Base-by-base conservation (phyloP, 306 rosid genomes). In the Lagenaria siceraria region DNA sequence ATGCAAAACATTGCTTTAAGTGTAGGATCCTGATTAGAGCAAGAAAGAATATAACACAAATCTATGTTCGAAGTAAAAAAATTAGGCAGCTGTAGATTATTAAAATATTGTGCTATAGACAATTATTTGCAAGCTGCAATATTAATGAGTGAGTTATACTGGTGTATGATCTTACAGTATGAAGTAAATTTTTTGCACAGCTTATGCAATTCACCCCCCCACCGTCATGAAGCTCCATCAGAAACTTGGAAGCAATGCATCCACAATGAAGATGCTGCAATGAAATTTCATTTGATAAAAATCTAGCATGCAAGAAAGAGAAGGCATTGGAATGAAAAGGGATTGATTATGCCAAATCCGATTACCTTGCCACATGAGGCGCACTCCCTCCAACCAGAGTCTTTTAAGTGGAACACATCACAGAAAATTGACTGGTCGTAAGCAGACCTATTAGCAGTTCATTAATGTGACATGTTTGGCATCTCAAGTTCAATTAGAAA, bases 321-420 rank as follows among this genome's bases (percentile, higher is more conserved):
- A 77, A 14, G 29, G 40, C 22, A 61, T 14, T 60, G 24, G 63
- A 83, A 70, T 17, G 18, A 54, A 29, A 42, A 43, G 42, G 63
- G 27, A 25, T 73, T 51, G 25, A 31, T 55, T 38, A 68, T 46
- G 14, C 65, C 76, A 9, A 58, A 8, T 12, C 21, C 21, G 52
- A 68, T 83, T 81, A 92, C 99, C 99, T 92, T 95, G 83, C 93
- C 88, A 81, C 99, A 95, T 24, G 79, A 74, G 33, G 81, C 51
- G 79, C 99, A 95, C 55, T 95, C 91, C 82, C 99, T 89, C 99
- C 99, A 95, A 77, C 99, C 97, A 70, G 99, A 87, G 79, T 92
- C 99, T 24, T 85, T 80, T 12, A 90, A 80, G 78, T 95, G 99
- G 83, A 86, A 95, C n/a, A 84, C 69, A 59, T 89, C 89, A 80